These are phyloP conservation scores for Tagetes patula DNA, from an alignment of 129 eudicot genomes.

Conservation along the genomic window DNA sequence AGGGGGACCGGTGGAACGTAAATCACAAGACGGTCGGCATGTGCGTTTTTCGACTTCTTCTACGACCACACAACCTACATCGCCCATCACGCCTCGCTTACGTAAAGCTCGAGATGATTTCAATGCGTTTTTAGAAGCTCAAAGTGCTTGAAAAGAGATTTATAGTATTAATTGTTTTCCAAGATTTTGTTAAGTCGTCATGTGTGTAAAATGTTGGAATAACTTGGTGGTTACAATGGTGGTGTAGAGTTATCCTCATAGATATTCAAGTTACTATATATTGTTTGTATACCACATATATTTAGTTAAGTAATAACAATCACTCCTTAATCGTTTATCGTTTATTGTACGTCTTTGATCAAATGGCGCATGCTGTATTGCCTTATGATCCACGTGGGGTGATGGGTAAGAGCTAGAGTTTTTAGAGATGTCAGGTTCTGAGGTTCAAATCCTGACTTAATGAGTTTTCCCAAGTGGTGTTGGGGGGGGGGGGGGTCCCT, in stretches of 20 bases:
- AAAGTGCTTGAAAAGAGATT: conserved; percentile 40
- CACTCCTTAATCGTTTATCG: too few species aligned
- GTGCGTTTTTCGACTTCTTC: conserved; percentile 66
- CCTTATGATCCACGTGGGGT: too few species aligned
- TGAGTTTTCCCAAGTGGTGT: too few species aligned
- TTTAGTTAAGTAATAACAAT: too few species aligned
- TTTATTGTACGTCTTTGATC: too few species aligned
- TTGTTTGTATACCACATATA: too few species aligned
- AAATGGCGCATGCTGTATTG: too few species aligned
- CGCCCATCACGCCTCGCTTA: conserved; percentile 57
- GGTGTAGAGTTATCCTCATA: conserved; percentile 4
- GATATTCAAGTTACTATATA: too few species aligned
- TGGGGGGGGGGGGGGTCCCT: too few species aligned
- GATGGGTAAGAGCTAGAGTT: too few species aligned
- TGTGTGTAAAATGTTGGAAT: conserved; percentile 27
- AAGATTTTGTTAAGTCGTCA: conserved; percentile 2
- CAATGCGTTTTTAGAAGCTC: conserved; percentile 81
- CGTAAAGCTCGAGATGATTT: conserved; percentile 64
- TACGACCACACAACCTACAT: conserved; percentile 33
- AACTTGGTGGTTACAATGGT: conserved; percentile 19
- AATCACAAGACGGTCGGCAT: conserved; percentile 52
- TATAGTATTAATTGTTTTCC: neutral
- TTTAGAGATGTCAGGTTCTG: too few species aligned
- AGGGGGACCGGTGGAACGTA: conserved; percentile 27
- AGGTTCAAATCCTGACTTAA: too few species aligned